Conservation (phyloP, 148 eudicot genomes). For the Rhododendron simsii region DNA sequence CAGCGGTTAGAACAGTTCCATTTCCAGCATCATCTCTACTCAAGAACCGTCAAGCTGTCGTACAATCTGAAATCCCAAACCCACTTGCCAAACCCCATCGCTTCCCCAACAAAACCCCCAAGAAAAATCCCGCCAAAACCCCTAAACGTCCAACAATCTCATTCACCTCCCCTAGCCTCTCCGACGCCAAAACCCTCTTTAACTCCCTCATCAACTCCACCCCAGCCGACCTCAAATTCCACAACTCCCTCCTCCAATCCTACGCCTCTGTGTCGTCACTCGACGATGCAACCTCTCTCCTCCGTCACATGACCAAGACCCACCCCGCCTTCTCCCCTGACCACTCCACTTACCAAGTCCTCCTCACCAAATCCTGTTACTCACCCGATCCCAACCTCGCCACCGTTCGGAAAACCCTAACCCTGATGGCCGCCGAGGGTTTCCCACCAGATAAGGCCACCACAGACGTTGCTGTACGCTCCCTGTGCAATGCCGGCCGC, state of each 20-base stretch:
- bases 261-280: slow-evolving; percentile 41
- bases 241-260: slow-evolving; percentile 57
- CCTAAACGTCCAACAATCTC: slow-evolving; percentile 17
- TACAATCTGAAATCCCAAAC: slow-evolving; percentile 7
- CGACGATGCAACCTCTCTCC: slow-evolving; percentile 45
- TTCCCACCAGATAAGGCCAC: slow-evolving; percentile 55
- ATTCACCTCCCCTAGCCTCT: slow-evolving; percentile 39
- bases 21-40: slow-evolving; percentile 21
- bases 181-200: slow-evolving; percentile 54
- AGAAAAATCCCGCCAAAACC: slow-evolving; percentile 14
- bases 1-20: slow-evolving; percentile 24
- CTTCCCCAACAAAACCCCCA: slow-evolving; percentile 3
- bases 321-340: slow-evolving; percentile 59
- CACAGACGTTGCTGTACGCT: slow-evolving; percentile 53
- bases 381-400: slow-evolving; percentile 21
- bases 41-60: slow-evolving; percentile 6
- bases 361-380: slow-evolving; percentile 42
- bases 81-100: slow-evolving; percentile 4
- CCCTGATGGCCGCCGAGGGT: slow-evolving; percentile 47
- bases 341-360: slow-evolving; percentile 52
- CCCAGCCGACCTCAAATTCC: slow-evolving; percentile 26
- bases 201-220: slow-evolving; percentile 34
- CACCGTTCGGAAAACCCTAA: slow-evolving; percentile 27
- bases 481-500: slow-evolving; percentile 38
- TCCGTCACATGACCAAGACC: slow-evolving; percentile 48